These are phyloP conservation scores for Saccharomyces hybrid DNA, from an alignment of 1,139 yeast species.

Conservation along the genomic window DNA sequence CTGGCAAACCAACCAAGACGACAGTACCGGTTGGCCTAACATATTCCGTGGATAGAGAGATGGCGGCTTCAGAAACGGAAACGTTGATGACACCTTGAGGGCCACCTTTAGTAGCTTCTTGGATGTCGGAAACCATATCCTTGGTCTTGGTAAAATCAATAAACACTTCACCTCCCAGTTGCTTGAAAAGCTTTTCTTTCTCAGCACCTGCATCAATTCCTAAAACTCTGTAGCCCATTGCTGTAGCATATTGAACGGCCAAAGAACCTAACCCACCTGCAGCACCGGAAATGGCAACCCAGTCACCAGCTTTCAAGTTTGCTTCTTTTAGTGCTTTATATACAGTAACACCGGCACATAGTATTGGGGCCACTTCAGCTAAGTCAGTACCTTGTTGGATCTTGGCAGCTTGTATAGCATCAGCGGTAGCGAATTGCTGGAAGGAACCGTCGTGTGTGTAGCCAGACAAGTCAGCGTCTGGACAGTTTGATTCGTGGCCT, in stretches of 20 bases:
- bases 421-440: slow-evolving; percentile 76
- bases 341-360: slow-evolving; percentile 77
- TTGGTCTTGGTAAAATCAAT: slow-evolving; percentile 55
- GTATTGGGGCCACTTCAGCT: slow-evolving; percentile 61
- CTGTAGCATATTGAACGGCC: slow-evolving; percentile 67
- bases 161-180: slow-evolving; percentile 59
- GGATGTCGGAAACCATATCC: slow-evolving; percentile 50
- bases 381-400: slow-evolving; percentile 61
- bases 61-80: slow-evolving; percentile 62
- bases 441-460: slow-evolving; percentile 76
- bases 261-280: slow-evolving; percentile 74
- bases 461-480: slow-evolving; percentile 62
- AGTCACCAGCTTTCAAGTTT: slow-evolving; percentile 54
- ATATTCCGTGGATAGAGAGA: slow-evolving; percentile 54
- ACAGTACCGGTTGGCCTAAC: slow-evolving; percentile 65
- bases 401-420: slow-evolving; percentile 67
- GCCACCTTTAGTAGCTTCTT: slow-evolving; percentile 58
- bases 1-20: slow-evolving; percentile 69
- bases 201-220: slow-evolving; percentile 73
- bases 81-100: slow-evolving; percentile 71
- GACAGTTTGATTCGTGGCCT: slow-evolving; percentile 61
- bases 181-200: slow-evolving; percentile 48
- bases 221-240: slow-evolving; percentile 63
- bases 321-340: slow-evolving; percentile 74
- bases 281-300: slow-evolving; percentile 75